These are phyloP conservation scores for Reticulomyxa filosa DNA, from an alignment of 78 protist genomes.

Conservation along the genomic window DNA sequence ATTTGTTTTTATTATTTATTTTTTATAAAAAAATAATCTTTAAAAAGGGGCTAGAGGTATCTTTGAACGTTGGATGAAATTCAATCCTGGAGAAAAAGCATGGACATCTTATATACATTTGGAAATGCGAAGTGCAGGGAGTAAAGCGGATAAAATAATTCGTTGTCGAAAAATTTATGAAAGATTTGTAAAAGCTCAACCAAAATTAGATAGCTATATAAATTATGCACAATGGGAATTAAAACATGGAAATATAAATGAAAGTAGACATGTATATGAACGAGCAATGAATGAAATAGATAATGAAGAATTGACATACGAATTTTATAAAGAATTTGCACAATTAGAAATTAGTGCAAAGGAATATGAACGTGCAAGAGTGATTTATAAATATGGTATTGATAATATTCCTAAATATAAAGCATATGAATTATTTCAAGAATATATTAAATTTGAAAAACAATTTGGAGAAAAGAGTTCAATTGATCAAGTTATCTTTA, in stretches of 20 bases:
- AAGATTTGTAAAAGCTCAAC: too few relatives aligned
- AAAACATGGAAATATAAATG: neutral
- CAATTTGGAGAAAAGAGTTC: too few relatives aligned
- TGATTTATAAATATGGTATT: constrained; percentile 1
- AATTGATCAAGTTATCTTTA: too few relatives aligned
- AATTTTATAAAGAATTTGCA: neutral
- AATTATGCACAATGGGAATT: neutral
- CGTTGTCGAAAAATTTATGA: too few relatives aligned
- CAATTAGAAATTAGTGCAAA: neutral
- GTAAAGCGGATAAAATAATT: too few relatives aligned
- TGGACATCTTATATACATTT: too few relatives aligned
- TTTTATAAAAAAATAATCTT: neutral
- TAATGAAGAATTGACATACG: neutral
- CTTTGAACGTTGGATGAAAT: constrained; percentile 89
- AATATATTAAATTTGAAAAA: neutral
- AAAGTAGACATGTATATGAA: neutral
- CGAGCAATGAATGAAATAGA: constrained; percentile 1
- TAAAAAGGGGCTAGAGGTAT: constrained; percentile 41
- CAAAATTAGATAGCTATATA: too few relatives aligned
- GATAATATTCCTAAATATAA: constrained; percentile 1
- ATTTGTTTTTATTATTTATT: neutral
- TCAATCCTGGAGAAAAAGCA: too few relatives aligned
- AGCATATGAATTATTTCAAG: neutral
- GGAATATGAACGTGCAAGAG: constrained; percentile 5
- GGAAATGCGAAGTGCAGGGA: too few relatives aligned